These are phyloP conservation scores for Trametes hirsuta DNA, from an alignment of 1,284 basidiomycete genomes.

Conservation along the genomic window DNA sequence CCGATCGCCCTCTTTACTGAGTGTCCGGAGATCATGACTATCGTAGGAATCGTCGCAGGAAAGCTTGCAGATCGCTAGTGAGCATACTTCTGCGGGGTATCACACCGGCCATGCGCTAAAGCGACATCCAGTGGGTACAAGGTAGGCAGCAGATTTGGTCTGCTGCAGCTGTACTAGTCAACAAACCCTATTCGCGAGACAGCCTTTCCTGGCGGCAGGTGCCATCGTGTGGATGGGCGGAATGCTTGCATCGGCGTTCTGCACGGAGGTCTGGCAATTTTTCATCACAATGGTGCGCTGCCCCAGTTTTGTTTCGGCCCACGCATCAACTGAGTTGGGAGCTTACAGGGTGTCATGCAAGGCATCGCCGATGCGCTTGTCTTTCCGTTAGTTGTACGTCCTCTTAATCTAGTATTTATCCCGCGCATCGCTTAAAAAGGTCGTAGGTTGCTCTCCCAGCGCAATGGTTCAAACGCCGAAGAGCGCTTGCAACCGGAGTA, in stretches of 20 bases:
- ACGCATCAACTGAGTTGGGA: background rate
- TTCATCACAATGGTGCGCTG: slow-evolving; percentile 29
- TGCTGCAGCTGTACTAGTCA: no score
- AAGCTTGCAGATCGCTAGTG: slow-evolving; percentile 35
- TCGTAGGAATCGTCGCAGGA: slow-evolving; percentile 27
- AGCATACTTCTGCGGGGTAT: slow-evolving; percentile 1
- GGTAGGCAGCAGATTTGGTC: background rate
- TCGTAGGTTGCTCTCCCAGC: slow-evolving; percentile 18
- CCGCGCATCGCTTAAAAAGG: background rate
- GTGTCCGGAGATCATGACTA: slow-evolving; percentile 24
- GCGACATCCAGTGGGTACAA: slow-evolving; percentile 22
- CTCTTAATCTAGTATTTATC: background rate
- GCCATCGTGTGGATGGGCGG: slow-evolving; percentile 28
- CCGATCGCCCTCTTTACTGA: no score
- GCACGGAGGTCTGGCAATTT: slow-evolving; percentile 33
- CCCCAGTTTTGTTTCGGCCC: background rate
- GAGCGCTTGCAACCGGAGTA: slow-evolving; percentile 21
- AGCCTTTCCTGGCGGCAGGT: slow-evolving; percentile 30
- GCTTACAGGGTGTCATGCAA: slow-evolving; percentile 23
- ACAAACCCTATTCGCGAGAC: background rate
- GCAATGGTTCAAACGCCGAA: slow-evolving; percentile 24
- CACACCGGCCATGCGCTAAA: no score
- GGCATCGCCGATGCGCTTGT: slow-evolving; percentile 21
- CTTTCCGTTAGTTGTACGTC: slow-evolving; percentile 23
- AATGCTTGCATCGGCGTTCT: slow-evolving; percentile 32